These are phyloP conservation scores for Aspergillus sojae DNA, from an alignment of 2,329 filamentous ascomycete genomes.

Conservation along the genomic window DNA sequence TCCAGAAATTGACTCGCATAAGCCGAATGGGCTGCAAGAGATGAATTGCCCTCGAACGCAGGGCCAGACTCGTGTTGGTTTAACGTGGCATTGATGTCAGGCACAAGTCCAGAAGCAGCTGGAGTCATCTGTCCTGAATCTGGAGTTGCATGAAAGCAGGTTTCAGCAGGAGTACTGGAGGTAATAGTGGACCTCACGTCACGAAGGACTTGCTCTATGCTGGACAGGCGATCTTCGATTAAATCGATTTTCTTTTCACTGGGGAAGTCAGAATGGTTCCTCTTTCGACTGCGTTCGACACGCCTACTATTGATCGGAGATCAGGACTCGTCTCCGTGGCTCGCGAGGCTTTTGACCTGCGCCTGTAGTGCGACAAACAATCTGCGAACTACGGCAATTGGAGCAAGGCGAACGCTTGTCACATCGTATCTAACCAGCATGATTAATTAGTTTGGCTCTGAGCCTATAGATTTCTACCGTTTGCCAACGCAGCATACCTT, in stretches of 20 bases:
- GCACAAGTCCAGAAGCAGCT: slow-evolving; percentile 15
- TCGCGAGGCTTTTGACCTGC: slow-evolving; percentile 38
- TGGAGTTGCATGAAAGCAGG: slow-evolving; percentile 16
- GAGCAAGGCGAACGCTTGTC: slow-evolving; percentile 47
- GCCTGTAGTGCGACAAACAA: slow-evolving; percentile 42
- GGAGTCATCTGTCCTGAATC: slow-evolving; percentile 15
- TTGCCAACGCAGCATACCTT: slow-evolving; percentile 27
- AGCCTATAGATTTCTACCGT: not conserved
- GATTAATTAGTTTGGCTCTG: slow-evolving; percentile 3
- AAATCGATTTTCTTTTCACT: slow-evolving; percentile 58
- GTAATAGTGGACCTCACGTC: slow-evolving; percentile 25
- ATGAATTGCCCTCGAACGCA: slow-evolving; percentile 54
- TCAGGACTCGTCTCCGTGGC: slow-evolving; percentile 42
- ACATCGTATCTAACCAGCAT: slow-evolving; percentile 40
- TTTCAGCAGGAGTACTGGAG: slow-evolving; percentile 7
- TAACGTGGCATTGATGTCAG: slow-evolving; percentile 26
- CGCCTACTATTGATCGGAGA: slow-evolving; percentile 47
- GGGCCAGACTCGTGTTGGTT: slow-evolving; percentile 31
- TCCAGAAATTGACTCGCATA: slow-evolving; percentile 49
- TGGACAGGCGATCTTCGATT: slow-evolving; percentile 53
- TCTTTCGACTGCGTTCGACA: not conserved
- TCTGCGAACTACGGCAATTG: slow-evolving; percentile 42
- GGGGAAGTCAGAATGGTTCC: not conserved
- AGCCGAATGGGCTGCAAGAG: slow-evolving; percentile 51
- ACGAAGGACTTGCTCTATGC: slow-evolving; percentile 47